Evolutionary conservation across 257 asterid species (phyloP).

Genomic region (Gentiana dahurica): DNA sequence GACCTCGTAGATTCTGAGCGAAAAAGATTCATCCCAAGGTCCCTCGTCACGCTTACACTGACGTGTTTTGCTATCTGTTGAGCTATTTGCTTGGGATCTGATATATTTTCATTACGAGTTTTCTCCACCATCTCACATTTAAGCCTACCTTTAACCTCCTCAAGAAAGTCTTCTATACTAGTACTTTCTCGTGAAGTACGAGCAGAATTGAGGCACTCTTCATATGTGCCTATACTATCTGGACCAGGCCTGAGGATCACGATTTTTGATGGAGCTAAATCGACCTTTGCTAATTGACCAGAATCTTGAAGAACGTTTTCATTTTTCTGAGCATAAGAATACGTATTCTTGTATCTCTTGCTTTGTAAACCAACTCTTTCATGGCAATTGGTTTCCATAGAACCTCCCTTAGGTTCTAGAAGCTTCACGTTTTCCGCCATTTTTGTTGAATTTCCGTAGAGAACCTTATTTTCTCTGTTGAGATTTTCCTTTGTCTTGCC

Average conservation of each 20-base stretch:
- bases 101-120: constrained; percentile 71
- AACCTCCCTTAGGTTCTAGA: constrained; percentile 18
- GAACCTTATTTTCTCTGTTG: constrained; percentile 58
- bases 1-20: constrained; percentile 90
- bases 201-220: constrained; percentile 70
- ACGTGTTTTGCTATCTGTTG: constrained; percentile 66
- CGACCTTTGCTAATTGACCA: constrained; percentile 20
- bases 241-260: constrained; percentile 86
- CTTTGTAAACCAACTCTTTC: constrained; percentile 23
- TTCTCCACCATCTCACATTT: constrained; percentile 80
- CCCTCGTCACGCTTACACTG: constrained; percentile 64
- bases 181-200: constrained; percentile 58
- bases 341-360: constrained; percentile 16
- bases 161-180: constrained; percentile 75
- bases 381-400: constrained; percentile 15
- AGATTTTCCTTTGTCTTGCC: constrained; percentile 58
- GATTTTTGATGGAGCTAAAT: constrained; percentile 52
- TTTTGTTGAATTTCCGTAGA: constrained; percentile 42
- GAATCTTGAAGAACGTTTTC: constrained; percentile 17
- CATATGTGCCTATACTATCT: constrained; percentile 34
- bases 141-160: constrained; percentile 88
- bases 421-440: constrained; percentile 15
- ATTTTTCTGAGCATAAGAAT: constrained; percentile 22
- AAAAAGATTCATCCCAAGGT: constrained; percentile 44
- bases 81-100: constrained; percentile 71